Base-by-base conservation (phyloP, 768 basidiomycete genomes). In the Boletus pseudopeckii region DNA sequence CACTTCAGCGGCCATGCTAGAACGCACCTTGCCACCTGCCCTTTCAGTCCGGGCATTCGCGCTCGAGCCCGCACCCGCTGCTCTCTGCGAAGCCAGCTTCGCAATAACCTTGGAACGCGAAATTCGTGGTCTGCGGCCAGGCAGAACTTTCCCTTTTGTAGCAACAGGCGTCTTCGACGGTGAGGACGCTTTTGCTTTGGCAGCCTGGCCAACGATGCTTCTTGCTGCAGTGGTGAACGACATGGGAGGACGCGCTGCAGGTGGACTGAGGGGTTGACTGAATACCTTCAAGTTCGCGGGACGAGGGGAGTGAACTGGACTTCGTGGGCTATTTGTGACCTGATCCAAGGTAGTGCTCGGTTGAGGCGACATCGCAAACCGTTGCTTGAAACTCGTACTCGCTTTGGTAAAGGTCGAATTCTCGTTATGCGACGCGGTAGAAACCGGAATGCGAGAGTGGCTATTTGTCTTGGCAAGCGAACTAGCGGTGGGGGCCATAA, bases 101-200 rank as follows among this genome's bases (percentile, higher is more conserved):
- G 89, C 86, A 42, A 91, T 89, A 38, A 92, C 87, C 56, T 84
- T 86, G 26, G 88, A 88, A 37, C 90, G 81, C 40, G 90, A 92
- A 57, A 92, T 88, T 8, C 88, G 81, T 5, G 90, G 90, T 64
- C 83, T 85, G 52, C 86, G 80, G 9, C 79, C 75, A 26, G 75
- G 58, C 18, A 72, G 53, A 15, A 63, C 56, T 53, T 72, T 73
- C 5, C 64, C 64, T 50, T 68, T 71, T 15, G 61, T 59, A 17
- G 67, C 61, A 10, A 61, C 53, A 8, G 64, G 52, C 3, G 56
- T 47, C 24, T 63, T 66, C 17, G 40, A 33, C 28, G 49, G 36
- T 8, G 57, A 30, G 2, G 32, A 14, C 33, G 36, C 22, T 4
- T 45, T 61, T 20, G 34, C 57, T 32, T 43, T 14, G 17, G 28